Base-by-base conservation (phyloP, 2,329 filamentous ascomycete species). In the Thielaviopsis ethacetica region DNA sequence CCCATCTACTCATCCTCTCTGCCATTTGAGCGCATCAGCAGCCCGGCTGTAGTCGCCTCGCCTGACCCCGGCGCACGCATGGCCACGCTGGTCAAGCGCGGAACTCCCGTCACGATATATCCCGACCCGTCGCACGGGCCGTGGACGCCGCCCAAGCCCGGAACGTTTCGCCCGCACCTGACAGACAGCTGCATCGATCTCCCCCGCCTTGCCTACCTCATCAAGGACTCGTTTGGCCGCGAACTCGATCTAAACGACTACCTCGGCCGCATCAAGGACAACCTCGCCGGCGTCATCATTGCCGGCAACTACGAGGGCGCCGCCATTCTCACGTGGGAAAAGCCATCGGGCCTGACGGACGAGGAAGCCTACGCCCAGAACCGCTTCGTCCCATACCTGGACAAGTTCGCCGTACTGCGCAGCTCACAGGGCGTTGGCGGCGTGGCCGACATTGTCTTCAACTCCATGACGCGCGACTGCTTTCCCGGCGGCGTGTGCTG, bases 291-390 rank as follows among this genome's bases (percentile, higher is more conserved):
- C 2, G 77, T 98, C 58, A 96, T 98, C 63, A 87, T 98, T 55
- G 93, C 91, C 0, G 93, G 93, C 6, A 87, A 95, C 67, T 98
- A 98, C 70, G 93, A 98, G 75, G 93, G 93, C 57, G 91, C 89
- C 1, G 93, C 93, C 1, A 86, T 98, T 52, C 74, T 97, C 21
- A 98, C 93, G 0, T 98, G 93, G 93, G 93, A 98, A 72, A 77
- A 77, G 34, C 89, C 91, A 0, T 78, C 75, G 0, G 81, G 76
- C 0, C 71, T 81, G 21, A 71, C 73, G 52, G 77, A 82, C 56
- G 76, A 81, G 69, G 75, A 66, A 67, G 78, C 70, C 61, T 73
- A 79, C 59, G 71, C 75, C 19, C 76, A 77, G 41, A 77, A 77
- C 1, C 79, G 86, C 10, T 79, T 89, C 64, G 87, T 98, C 0